Conservation (phyloP, 805 yeast genomes). For the Nakazawaea pomicola region DNA sequence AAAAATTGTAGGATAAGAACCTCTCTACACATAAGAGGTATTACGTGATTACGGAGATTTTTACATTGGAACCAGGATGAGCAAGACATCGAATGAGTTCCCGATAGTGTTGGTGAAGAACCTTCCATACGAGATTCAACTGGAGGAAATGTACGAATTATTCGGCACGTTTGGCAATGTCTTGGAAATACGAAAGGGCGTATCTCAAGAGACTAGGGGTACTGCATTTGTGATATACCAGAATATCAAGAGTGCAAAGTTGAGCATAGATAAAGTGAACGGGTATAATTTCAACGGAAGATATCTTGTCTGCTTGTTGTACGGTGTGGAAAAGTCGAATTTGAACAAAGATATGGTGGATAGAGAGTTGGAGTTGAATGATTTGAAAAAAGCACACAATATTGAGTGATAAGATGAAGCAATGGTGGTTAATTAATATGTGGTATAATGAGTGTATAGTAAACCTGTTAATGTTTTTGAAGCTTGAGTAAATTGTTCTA, state of each 20-base stretch:
- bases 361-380: constrained; percentile 17
- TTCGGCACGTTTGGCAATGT: constrained; percentile 54
- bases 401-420: too few species aligned
- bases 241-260: constrained; percentile 40
- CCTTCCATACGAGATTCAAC: constrained; percentile 45
- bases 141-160: constrained; percentile 43
- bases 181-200: constrained; percentile 45
- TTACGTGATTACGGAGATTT: too few species aligned
- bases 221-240: constrained; percentile 53
- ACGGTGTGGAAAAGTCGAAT: constrained; percentile 36
- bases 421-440: too few species aligned
- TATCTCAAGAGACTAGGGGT: constrained; percentile 36
- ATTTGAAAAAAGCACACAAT: too few species aligned
- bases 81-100: constrained; percentile 17
- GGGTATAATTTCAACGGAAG: constrained; percentile 58
- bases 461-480: too few species aligned
- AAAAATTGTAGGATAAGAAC: background rate
- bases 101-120: constrained; percentile 48
- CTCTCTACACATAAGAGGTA: background rate
- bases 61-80: constrained; percentile 1
- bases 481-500: too few species aligned
- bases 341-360: constrained; percentile 16
- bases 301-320: constrained; percentile 48
- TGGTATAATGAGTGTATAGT: too few species aligned
- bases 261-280: constrained; percentile 49